Conservation (phyloP, 495 filamentous ascomycete species). For the Symbiotaphrina buchneri region DNA sequence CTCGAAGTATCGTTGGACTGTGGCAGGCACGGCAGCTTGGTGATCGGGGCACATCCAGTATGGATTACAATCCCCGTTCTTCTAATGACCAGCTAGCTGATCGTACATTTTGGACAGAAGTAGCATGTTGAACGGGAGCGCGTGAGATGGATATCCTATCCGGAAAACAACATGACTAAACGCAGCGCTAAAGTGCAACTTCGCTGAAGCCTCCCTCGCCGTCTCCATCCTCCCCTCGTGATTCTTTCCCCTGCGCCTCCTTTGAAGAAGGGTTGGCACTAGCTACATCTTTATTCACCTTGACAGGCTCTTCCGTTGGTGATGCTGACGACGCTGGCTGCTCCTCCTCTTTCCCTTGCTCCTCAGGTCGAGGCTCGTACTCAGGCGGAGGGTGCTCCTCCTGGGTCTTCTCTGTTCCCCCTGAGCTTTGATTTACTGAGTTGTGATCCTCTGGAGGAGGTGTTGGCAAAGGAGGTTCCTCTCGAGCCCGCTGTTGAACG, state of each 20-base stretch:
- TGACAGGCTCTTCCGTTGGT: neutral
- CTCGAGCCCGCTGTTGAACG: neutral
- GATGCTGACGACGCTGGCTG: neutral
- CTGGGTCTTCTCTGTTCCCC: neutral
- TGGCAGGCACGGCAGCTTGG: too few relatives aligned
- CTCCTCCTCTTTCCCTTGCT: neutral
- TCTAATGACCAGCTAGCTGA: too few relatives aligned
- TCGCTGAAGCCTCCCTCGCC: slow-evolving; percentile 4
- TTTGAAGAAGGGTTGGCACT: too few relatives aligned
- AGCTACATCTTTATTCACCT: neutral
- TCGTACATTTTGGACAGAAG: too few relatives aligned
- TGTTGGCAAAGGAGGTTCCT: slow-evolving; percentile 1
- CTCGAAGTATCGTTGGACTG: too few relatives aligned
- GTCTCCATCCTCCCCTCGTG: slow-evolving; percentile 1
- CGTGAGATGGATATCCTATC: too few relatives aligned
- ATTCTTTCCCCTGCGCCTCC: too few relatives aligned
- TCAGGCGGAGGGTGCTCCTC: neutral
- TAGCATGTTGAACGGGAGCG: too few relatives aligned
- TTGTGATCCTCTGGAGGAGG: neutral
- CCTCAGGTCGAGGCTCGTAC: neutral
- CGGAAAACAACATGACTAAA: too few relatives aligned
- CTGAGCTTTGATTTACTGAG: too few relatives aligned
- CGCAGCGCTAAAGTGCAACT: slow-evolving; percentile 4
- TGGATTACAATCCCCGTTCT: too few relatives aligned
- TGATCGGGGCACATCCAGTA: too few relatives aligned